Percentiles rank a stretch among this genome's conserved stretches.
phyloP scores from a whole-genome alignment of 176 grass and related monocot genomes.

The Oryza coarctata region DNA sequence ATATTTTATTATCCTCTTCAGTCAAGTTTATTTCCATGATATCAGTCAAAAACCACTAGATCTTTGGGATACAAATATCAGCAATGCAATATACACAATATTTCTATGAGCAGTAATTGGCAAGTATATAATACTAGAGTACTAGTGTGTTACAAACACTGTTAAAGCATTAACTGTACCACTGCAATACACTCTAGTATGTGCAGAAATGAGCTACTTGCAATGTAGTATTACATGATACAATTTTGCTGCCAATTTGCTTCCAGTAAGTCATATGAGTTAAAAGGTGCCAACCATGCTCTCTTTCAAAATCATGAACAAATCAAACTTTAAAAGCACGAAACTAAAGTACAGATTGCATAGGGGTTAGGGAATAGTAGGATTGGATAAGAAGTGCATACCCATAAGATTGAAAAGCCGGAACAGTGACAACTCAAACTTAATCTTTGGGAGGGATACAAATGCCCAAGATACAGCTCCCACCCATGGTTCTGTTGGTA shows the following conservation, averaged over 20 bases:
- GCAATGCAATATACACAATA: background rate
- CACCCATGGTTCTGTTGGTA: constrained; percentile 90
- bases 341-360: background rate
- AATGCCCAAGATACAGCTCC: constrained; percentile 98
- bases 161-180: background rate
- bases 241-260: background rate
- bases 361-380: background rate
- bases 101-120: background rate
- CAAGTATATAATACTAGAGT: background rate
- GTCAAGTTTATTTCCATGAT: background rate
- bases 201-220: background rate
- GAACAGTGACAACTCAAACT: constrained; percentile 78
- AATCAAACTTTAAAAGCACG: background rate
- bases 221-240: background rate
- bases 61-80: background rate
- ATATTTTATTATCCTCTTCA: background rate
- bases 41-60: background rate
- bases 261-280: background rate
- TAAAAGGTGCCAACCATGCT: background rate
- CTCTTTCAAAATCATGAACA: background rate
- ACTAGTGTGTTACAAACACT: background rate
- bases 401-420: constrained; percentile 95
- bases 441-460: constrained; percentile 96
- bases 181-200: background rate
- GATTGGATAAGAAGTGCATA: constrained; percentile 28